These are phyloP conservation scores for Baorangia bicolor DNA, from an alignment of 768 basidiomycete genomes.

Conservation along the genomic window DNA sequence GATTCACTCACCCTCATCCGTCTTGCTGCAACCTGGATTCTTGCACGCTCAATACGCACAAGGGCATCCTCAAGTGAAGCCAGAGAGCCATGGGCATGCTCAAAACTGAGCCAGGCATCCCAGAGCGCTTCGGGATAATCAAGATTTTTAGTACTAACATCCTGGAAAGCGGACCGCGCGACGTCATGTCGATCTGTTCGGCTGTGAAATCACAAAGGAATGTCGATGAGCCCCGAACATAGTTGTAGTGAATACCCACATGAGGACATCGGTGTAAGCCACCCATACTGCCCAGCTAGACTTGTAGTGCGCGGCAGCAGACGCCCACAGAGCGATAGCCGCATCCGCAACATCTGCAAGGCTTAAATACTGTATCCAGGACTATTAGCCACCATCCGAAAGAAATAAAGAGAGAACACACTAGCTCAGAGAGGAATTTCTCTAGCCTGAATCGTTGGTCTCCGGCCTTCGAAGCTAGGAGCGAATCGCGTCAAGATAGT, in stretches of 20 bases:
- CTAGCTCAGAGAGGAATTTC: conserved; percentile 75
- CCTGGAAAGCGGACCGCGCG: conserved; percentile 66
- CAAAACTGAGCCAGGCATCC: conserved; percentile 89
- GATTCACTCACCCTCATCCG: conserved; percentile 55
- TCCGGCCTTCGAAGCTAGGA: conserved; percentile 58
- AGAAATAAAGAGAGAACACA: conserved; percentile 40
- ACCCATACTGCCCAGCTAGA: conserved; percentile 76
- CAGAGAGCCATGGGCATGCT: conserved; percentile 76
- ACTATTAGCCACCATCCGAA: neutral
- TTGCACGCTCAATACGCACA: conserved; percentile 64
- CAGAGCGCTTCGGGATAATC: conserved; percentile 97
- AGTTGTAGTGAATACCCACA: conserved; percentile 43
- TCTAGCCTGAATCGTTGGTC: conserved; percentile 81
- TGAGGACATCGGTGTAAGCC: conserved; percentile 68
- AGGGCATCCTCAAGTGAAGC: conserved; percentile 61
- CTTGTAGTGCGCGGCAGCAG: conserved; percentile 64
- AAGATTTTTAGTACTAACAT: conserved; percentile 66
- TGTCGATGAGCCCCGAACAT: neutral
- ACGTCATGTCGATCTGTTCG: conserved; percentile 53
- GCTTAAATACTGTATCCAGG: conserved; percentile 42
- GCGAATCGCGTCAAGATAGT: neutral
- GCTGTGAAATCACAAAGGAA: conserved; percentile 29
- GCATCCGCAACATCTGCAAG: conserved; percentile 50
- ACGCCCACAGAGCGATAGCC: conserved; percentile 62
- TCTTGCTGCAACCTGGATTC: conserved; percentile 56